Conservation (phyloP, 257 asterid species). For the Haberlea rhodopensis region DNA sequence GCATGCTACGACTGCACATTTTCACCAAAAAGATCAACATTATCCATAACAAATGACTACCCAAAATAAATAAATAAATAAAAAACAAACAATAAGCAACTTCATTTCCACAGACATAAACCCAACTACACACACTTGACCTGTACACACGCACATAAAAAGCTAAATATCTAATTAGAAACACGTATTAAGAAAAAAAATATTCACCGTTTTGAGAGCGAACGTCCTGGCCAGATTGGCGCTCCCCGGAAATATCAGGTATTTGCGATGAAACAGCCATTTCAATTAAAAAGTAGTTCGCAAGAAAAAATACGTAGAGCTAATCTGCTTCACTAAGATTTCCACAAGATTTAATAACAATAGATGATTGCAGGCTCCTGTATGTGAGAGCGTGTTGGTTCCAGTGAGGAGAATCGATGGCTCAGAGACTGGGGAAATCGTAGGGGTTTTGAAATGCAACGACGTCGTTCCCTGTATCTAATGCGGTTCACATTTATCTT, state of each 20-base stretch:
- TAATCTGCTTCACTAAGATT: background rate
- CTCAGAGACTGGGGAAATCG: slow-evolving; percentile 4
- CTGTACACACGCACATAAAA: background rate
- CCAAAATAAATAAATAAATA: slow-evolving; percentile 3
- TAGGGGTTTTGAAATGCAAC: slow-evolving; percentile 16
- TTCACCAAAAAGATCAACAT: background rate
- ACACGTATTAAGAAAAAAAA: background rate
- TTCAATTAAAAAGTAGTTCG: background rate
- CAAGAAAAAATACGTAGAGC: background rate
- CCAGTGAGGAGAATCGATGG: background rate
- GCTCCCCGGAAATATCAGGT: slow-evolving; percentile 83
- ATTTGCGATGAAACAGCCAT: slow-evolving; percentile 57
- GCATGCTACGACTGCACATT: slow-evolving; percentile 75
- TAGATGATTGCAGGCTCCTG: background rate
- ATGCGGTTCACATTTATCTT: background rate
- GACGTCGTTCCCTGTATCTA: slow-evolving; percentile 17
- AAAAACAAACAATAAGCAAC: background rate
- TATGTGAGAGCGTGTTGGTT: slow-evolving; percentile 20
- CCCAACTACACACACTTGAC: background rate
- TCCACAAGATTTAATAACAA: too few species aligned
- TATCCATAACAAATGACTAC: background rate
- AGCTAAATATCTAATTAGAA: background rate
- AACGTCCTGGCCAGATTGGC: slow-evolving; percentile 96
- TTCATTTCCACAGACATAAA: slow-evolving; percentile 15
- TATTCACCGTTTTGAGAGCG: slow-evolving; percentile 80